phyloP scores from a whole-genome alignment of 2,329 filamentous ascomycete genomes.

The Fusarium nematophilum region DNA sequence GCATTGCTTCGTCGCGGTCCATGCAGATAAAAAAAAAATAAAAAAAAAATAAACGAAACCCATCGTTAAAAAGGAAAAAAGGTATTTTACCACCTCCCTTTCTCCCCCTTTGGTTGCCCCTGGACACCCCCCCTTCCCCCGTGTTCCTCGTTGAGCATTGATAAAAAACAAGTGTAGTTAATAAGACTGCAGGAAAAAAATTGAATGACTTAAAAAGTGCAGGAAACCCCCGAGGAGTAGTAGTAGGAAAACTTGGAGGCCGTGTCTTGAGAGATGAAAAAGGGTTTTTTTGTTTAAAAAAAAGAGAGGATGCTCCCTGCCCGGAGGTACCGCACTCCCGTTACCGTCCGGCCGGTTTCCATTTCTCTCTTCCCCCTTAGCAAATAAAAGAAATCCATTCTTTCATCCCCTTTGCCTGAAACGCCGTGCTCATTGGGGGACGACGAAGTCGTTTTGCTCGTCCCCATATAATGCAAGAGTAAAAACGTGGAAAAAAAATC shows the following conservation, averaged over 20 bases:
- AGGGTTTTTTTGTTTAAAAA: no score
- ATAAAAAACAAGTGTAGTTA: constrained; percentile 22
- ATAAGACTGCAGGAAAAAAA: constrained; percentile 20
- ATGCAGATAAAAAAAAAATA: neutral
- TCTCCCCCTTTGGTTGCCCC: neutral
- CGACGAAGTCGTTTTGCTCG: constrained; percentile 35
- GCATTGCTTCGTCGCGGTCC: constrained; percentile 9
- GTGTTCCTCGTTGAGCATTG: constrained; percentile 11
- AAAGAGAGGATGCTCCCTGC: constrained; percentile 24
- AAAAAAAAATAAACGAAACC: no score
- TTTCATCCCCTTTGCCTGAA: constrained; percentile 42
- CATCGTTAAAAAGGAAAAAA: constrained; percentile 16
- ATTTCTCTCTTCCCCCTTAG: constrained; percentile 28
- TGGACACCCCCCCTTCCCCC: neutral
- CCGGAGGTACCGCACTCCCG: constrained; percentile 25
- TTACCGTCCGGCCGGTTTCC: constrained; percentile 32
- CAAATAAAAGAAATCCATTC: constrained; percentile 26
- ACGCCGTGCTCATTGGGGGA: constrained; percentile 49
- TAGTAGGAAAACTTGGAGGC: constrained; percentile 27
- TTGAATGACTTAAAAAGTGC: constrained; percentile 10
- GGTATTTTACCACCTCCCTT: constrained; percentile 14
- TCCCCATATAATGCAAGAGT: constrained; percentile 40
- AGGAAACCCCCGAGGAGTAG: constrained; percentile 19
- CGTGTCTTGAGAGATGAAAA: constrained; percentile 23
- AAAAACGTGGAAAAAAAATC: constrained; percentile 31